Evolutionary conservation across 495 filamentous ascomycete genomes (phyloP).

Genomic region (Tuber magnatum): DNA sequence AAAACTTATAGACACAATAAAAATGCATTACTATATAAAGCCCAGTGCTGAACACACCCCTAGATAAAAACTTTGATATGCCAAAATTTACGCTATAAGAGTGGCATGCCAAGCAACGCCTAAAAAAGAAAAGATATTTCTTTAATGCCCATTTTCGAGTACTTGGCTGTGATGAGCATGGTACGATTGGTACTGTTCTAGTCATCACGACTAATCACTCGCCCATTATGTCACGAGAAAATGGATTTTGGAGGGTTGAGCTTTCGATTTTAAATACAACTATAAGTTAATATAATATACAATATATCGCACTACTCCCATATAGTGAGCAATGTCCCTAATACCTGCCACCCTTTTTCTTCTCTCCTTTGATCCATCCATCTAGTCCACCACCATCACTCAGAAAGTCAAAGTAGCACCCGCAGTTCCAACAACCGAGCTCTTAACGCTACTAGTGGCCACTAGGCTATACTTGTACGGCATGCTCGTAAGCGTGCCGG

Average conservation of each 20-base stretch:
- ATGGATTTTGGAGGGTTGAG: not conserved
- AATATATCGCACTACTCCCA: not conserved
- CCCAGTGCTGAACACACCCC: too few relatives aligned
- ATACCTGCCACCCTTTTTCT: not conserved
- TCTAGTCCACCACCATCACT: not conserved
- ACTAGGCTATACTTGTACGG: constrained; percentile 50
- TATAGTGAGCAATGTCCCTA: not conserved
- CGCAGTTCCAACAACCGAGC: constrained; percentile 48
- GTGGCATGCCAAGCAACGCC: too few relatives aligned
- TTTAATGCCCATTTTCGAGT: not conserved
- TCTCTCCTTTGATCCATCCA: not conserved
- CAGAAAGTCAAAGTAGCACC: constrained; percentile 51
- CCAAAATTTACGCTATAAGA: too few relatives aligned
- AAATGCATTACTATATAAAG: too few relatives aligned
- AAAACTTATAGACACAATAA: too few relatives aligned
- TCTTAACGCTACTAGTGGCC: constrained; percentile 45
- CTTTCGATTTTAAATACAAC: not conserved
- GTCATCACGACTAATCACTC: not conserved
- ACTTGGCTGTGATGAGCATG: too few relatives aligned
- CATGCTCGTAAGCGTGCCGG: constrained; percentile 47
- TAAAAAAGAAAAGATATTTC: too few relatives aligned
- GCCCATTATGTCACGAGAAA: not conserved
- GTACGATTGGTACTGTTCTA: not conserved
- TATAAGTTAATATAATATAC: not conserved
- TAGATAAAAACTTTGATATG: too few relatives aligned